Base-by-base conservation (phyloP, 2,329 filamentous ascomycete genomes). In the Colletotrichum theobromicola region DNA sequence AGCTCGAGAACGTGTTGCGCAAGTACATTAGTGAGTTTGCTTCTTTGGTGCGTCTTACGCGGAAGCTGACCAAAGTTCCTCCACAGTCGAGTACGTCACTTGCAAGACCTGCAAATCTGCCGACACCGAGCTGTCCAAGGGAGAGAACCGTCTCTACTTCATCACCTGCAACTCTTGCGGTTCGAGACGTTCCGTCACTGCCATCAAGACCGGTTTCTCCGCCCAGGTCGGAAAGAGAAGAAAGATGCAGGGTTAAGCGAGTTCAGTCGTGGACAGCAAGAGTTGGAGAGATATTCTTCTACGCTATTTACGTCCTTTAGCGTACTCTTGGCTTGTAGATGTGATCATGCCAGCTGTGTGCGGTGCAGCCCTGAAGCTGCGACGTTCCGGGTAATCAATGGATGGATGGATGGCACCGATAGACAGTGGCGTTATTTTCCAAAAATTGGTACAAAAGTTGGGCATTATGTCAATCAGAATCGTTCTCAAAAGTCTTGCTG, bases 171-270 rank as follows among this genome's bases (percentile, higher is more conserved):
- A 97, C 88, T 94, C 93, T 74, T 95, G 94, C 81, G 93, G 93
- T 77, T 94, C 92, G 67, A 90, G 96, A 86, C 94, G 96, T 84
- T 95, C 93, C 82, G 96, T 98, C 84, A 95, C 95, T 75, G 96
- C 97, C 79, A 99, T 99, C 94, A 99, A 99, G 93, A 98, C 95
- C 76, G 97, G 97, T 95, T 99, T 99, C 95, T 97, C 96, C 82
- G 97, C 97, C 86, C 97, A 98, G 88, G 94, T 99, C 86, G 97
- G 97, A 85, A 98, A 98, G 94, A 94, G 97, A 91, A 97, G 93
- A 90, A 97, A 97, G 92, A 94, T 95, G 89, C 92, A 95, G 86
- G 94, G 90, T 86, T 97, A 95, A 90, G 77, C 21, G 26, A 42
- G 35, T 26, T 69, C 57, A 37, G 35, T 55, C 18, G 42, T 26